These are phyloP conservation scores for Aristolochia fimbriata DNA, from an alignment of 164 flowering plant genomes.

Conservation along the genomic window DNA sequence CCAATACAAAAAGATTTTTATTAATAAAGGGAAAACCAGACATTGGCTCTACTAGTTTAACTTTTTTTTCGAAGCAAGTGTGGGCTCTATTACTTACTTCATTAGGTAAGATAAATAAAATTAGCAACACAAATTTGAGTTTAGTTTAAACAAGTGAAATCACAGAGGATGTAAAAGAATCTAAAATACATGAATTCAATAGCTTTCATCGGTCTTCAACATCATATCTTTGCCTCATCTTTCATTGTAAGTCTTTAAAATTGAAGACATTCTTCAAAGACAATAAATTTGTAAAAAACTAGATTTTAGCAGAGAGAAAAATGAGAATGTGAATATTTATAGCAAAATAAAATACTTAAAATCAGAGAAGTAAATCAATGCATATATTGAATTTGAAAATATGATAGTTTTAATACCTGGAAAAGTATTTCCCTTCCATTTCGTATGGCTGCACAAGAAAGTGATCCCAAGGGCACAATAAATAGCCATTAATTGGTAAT, in stretches of 20 bases:
- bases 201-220: not conserved
- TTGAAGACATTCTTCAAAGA: no score
- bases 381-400: not conserved
- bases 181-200: not conserved
- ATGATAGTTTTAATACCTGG: slow-evolving; percentile 36
- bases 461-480: no score
- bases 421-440: slow-evolving; percentile 67
- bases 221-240: not conserved
- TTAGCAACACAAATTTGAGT: not conserved
- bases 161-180: no score
- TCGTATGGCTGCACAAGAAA: slow-evolving; percentile 24
- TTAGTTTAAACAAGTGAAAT: not conserved
- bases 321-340: not conserved
- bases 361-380: no score
- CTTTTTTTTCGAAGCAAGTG: no score
- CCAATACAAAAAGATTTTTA: not conserved
- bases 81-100: not conserved
- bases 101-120: not conserved
- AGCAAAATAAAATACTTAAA: not conserved
- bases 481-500: no score
- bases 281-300: not conserved
- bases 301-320: not conserved
- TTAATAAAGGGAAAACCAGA: not conserved
- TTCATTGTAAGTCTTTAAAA: no score
- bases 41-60: no score